These are phyloP conservation scores for Hysterium pulicare DNA, from an alignment of 2,329 filamentous ascomycete genomes.

Conservation along the genomic window DNA sequence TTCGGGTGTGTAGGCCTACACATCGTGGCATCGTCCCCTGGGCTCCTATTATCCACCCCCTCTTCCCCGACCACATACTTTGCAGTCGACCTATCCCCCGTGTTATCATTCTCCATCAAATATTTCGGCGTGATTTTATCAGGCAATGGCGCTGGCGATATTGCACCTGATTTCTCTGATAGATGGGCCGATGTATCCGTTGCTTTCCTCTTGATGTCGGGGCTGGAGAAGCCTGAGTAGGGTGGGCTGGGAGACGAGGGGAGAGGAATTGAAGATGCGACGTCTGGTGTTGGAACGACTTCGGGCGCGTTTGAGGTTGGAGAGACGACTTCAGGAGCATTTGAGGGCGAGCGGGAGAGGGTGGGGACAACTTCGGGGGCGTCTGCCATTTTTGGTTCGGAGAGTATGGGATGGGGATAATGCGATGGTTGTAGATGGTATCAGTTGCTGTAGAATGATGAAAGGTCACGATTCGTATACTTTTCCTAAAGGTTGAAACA, in stretches of 20 bases:
- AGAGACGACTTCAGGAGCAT: not conserved
- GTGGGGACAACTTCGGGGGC: constrained; percentile 2
- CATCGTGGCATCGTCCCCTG: not conserved
- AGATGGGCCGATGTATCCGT: not conserved
- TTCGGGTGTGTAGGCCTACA: not conserved
- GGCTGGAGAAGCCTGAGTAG: not conserved
- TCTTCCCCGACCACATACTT: not conserved
- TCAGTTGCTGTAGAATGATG: no score
- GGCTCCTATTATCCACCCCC: not conserved
- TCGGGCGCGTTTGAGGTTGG: not conserved
- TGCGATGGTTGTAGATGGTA: no score
- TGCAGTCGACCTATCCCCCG: no score
- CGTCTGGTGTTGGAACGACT: not conserved
- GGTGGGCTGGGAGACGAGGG: not conserved
- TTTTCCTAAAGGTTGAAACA: no score
- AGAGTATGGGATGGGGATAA: no score
- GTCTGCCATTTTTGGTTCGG: constrained; percentile 1
- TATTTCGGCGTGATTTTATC: constrained; percentile 2
- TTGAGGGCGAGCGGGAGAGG: not conserved
- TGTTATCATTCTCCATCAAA: not conserved
- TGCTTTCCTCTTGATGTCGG: not conserved
- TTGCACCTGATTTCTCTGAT: not conserved
- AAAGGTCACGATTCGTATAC: no score
- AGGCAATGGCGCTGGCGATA: no score
- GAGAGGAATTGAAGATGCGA: not conserved